Conservation (phyloP, 1,139 yeast genomes). For the Candida mesenterica region DNA sequence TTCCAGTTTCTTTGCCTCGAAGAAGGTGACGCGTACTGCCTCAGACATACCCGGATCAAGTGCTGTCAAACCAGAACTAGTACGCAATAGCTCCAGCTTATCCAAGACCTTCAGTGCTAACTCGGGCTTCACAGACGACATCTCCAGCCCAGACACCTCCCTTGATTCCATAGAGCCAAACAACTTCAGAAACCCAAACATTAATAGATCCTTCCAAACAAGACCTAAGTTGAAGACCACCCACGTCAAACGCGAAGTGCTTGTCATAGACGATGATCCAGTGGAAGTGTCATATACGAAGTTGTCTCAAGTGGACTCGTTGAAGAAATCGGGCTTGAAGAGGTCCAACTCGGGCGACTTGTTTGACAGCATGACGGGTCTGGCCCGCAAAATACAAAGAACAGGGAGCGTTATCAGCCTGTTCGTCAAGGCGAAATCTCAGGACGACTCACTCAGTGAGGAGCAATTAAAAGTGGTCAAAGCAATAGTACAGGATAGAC, state of each 20-base stretch:
- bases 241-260: not conserved
- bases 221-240: not conserved
- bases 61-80: not conserved
- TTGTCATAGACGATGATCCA: not conserved
- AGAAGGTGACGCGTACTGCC: not conserved
- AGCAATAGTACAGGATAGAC: conserved; percentile 55
- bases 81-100: not conserved
- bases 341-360: conserved; percentile 6
- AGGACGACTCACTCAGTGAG: conserved; percentile 25
- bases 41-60: not conserved
- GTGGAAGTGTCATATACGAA: not conserved
- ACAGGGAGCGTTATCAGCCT: conserved; percentile 1
- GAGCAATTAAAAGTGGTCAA: conserved; percentile 73
- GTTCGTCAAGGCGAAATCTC: conserved; percentile 3
- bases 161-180: conserved; percentile 14
- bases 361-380: conserved; percentile 13
- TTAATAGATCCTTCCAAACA: conserved; percentile 10
- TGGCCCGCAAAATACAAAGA: conserved; percentile 23
- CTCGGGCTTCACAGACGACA: conserved; percentile 15
- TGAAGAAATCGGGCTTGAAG: conserved; percentile 3
- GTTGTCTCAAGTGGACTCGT: not conserved
- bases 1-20: conserved; percentile 11
- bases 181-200: conserved; percentile 16
- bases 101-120: conserved; percentile 10
- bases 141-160: conserved; percentile 17